Percentiles rank a stretch among this genome's conserved stretches.
phyloP scores from a whole-genome alignment of 805 yeast species.

The Pichia kluyveri region DNA sequence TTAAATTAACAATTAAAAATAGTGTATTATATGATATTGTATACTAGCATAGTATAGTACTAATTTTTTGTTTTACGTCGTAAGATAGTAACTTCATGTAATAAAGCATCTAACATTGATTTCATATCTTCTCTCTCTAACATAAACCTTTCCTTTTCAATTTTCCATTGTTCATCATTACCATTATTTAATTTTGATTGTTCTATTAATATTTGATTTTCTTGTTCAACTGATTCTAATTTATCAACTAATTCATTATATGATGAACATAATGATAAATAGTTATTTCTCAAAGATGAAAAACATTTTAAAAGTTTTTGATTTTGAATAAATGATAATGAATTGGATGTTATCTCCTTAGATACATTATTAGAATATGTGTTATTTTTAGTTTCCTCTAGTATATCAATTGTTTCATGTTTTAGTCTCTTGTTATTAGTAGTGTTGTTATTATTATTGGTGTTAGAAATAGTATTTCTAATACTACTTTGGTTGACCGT shows the following conservation, averaged over 20 bases:
- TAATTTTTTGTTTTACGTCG: constrained; percentile 12
- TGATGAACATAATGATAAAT: constrained; percentile 15
- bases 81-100: constrained; percentile 14
- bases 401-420: neutral
- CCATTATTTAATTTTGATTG: constrained; percentile 9
- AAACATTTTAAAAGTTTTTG: constrained; percentile 17
- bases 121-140: constrained; percentile 20
- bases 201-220: constrained; percentile 1
- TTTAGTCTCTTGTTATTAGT: neutral
- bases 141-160: constrained; percentile 15
- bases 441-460: neutral
- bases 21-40: no score
- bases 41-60: neutral
- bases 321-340: constrained; percentile 5
- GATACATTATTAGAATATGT: no score
- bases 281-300: constrained; percentile 16
- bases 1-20: no score
- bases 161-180: constrained; percentile 9
- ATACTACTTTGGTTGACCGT: no score
- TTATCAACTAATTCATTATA: constrained; percentile 15
- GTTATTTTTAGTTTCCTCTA: neutral
- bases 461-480: no score
- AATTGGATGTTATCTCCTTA: no score
- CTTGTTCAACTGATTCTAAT: neutral
- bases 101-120: constrained; percentile 16